phyloP scores from a whole-genome alignment of 495 filamentous ascomycete species.

The Neurospora cerealis region DNA sequence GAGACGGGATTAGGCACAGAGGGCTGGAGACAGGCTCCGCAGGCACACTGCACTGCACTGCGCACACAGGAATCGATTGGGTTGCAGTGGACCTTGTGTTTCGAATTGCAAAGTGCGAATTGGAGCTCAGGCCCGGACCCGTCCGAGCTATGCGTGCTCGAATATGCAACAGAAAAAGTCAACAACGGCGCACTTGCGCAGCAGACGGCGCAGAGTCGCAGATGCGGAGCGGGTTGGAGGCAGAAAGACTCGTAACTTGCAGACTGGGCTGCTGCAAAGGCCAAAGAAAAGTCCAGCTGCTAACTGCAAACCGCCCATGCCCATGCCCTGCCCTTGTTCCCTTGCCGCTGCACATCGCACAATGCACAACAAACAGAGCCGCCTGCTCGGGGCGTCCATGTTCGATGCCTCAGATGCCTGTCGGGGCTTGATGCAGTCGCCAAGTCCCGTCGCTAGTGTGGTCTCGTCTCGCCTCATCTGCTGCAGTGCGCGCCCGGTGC shows the following conservation, averaged over 20 bases:
- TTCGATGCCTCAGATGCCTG: not conserved
- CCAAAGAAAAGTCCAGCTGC: not conserved
- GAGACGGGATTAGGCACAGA: not conserved
- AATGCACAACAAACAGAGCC: not conserved
- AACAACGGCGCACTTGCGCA: not conserved
- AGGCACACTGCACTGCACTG: not conserved
- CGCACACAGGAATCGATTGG: not conserved
- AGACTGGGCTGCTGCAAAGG: not conserved
- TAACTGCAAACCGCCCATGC: not conserved
- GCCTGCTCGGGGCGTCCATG: not conserved
- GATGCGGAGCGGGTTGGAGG: not conserved
- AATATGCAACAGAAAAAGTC: not conserved
- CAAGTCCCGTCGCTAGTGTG: not conserved
- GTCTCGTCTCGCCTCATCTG: not conserved
- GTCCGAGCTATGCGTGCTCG: not conserved
- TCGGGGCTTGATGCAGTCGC: not conserved
- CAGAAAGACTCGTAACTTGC: not conserved
- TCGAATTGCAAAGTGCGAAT: not conserved
- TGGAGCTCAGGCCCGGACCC: not conserved
- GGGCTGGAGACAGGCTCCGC: not conserved
- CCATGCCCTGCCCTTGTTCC: not conserved
- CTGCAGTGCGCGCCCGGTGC: not conserved
- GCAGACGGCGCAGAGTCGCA: not conserved
- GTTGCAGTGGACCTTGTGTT: not conserved
- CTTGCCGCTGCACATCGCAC: not conserved